Evolutionary conservation across 176 grass and related monocot genomes (phyloP), one percentile per base, ranked within the genome.

Genomic region (Areca catechu): DNA sequence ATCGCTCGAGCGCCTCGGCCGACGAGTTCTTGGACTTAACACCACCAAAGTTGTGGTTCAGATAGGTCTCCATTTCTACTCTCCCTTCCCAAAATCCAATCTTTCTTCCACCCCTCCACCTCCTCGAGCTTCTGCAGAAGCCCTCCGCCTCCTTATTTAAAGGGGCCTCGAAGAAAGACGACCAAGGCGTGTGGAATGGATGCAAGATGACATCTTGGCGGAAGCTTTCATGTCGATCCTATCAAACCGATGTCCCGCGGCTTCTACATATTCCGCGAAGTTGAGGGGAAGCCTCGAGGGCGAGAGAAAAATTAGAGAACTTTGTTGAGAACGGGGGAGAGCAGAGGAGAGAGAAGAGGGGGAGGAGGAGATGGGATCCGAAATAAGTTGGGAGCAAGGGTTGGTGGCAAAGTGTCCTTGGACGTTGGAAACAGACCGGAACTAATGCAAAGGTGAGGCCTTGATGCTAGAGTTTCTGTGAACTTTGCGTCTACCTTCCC

Each of bases 1-100:
- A 97, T 22, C 86, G 87, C 19, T 71, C 74, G 15, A 97, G 92
- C 58, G 92, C 86, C 77, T 97, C 86, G 50, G 88, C 83, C 15
- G 83, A 79, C 9, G 86, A 97, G 63, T 97, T 20, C 15, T 64
- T 64, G 1, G 48, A 16, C 47, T 51, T 64, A 16, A 64, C 62
- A 0, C 48, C 62, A 16, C 62, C 48, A 20, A 64, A 64, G 48
- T 64, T 64, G 12, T 51, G 9, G 7, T 64, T 64, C 47, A 64
- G 15, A 37, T 51, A 64, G 48, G 20, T 51, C 48, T 64, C 62
- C 62, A 64, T 64, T 64, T 18, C 34, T 10, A 4, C 24, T 19
- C 34, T 20, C 29, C 56, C 61, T 30, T 43, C 61, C 20, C 21
- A 43, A 43, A 43, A 43, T 43, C 34, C 34, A 14, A 43, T 12